Evolutionary conservation across 495 filamentous ascomycete genomes (phyloP).

Genomic region (Jackrogersella multiformis): DNA sequence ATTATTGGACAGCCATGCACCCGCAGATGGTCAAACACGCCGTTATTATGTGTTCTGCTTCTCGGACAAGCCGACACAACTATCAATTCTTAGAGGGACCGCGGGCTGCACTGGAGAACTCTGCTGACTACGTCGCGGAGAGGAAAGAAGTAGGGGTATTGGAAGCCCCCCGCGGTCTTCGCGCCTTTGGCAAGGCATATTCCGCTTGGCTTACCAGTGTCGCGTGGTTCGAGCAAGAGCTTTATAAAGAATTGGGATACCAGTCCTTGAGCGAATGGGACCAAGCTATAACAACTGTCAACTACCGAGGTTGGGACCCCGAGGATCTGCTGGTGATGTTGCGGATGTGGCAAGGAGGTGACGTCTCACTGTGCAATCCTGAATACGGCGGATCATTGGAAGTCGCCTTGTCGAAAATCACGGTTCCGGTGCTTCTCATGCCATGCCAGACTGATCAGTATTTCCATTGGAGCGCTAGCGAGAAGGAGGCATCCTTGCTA

Average conservation of each 20-base stretch:
- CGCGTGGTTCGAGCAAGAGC: slow-evolving; percentile 54
- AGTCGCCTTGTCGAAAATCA: slow-evolving; percentile 51
- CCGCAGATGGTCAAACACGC: slow-evolving; percentile 52
- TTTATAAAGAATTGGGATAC: slow-evolving; percentile 51
- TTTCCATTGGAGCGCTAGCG: slow-evolving; percentile 55
- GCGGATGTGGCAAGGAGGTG: slow-evolving; percentile 58
- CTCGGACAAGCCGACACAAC: slow-evolving; percentile 57
- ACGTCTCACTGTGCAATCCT: slow-evolving; percentile 46
- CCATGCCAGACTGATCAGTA: slow-evolving; percentile 58
- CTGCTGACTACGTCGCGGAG: slow-evolving; percentile 54
- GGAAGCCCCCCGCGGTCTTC: slow-evolving; percentile 45
- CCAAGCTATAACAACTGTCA: slow-evolving; percentile 38
- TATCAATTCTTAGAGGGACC: slow-evolving; percentile 61
- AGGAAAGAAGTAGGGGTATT: slow-evolving; percentile 42
- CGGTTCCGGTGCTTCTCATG: slow-evolving; percentile 55
- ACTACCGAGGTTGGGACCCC: slow-evolving; percentile 51
- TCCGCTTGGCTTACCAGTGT: slow-evolving; percentile 54
- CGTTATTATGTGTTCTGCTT: slow-evolving; percentile 53
- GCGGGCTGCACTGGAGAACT: slow-evolving; percentile 51
- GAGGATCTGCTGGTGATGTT: slow-evolving; percentile 55
- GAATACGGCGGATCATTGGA: slow-evolving; percentile 47
- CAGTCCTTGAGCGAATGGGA: slow-evolving; percentile 51
- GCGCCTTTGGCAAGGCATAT: slow-evolving; percentile 57
- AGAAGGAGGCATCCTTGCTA: slow-evolving; percentile 53
- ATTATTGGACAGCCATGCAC: slow-evolving; percentile 55